Base-by-base conservation (phyloP, 257 asterid genomes). In the Fraxinus cuspidata region DNA sequence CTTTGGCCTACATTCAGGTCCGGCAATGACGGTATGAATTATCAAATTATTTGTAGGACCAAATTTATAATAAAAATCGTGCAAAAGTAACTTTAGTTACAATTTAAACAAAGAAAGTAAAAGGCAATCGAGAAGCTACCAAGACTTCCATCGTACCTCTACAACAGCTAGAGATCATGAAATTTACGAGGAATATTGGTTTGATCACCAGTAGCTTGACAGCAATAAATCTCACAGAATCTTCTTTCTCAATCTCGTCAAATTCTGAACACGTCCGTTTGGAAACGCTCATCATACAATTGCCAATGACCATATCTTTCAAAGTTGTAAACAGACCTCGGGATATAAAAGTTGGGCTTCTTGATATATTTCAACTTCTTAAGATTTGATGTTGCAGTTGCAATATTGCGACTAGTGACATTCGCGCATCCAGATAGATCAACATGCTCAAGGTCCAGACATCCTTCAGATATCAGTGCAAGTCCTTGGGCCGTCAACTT, bases 231-330 rank as follows among this genome's bases (percentile, higher is more conserved):
- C 71, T 58, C 73, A 63, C 51, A 32, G 66, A 66, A 35, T 74
- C 42, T 28, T n/a, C 34, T 21, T 66, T 4, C 35, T 40, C 21
- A 35, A 28, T 21, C 31, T 2, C 70, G 66, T 94, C 92, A 94
- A 86, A 94, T 92, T 68, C 97, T 88, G 81, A 94, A 92, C n/a
- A 85, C 81, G 76, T 87, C 97, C 0, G 92, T 91, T 75, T 90
- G 97, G 81, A 94, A 94, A 18, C 97, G 87, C 77, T 92, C 97
- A 75, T 94, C 97, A 34, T 94, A 94, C 77, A 94, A 77, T 28
- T 79, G 86, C 98, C 97, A 94, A 80, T 92, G 98, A n/a, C 93
- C 96, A 72, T 92, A 94, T 70, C 98, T 88, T 74, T 91, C 97
- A 1, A 89, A 16, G 71, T 87, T 87, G 74, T 38, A 89, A 38